phyloP scores from a whole-genome alignment of 805 yeast genomes.

The Ogataea ganodermae region DNA sequence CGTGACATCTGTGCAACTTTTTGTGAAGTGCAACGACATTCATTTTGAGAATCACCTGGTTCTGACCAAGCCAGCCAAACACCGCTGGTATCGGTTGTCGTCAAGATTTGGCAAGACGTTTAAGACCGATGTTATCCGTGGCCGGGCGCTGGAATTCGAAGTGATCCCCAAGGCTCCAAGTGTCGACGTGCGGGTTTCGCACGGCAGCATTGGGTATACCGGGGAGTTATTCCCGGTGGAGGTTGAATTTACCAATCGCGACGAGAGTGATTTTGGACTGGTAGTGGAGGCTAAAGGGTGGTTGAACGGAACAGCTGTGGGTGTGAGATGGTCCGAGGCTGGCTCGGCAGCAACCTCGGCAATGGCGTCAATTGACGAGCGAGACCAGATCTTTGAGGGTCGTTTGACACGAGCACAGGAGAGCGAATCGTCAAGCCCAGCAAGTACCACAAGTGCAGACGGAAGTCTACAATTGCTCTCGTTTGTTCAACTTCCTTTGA shows the following conservation, averaged over 20 bases:
- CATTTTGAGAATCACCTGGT: conserved; percentile 19
- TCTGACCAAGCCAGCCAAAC: conserved; percentile 4
- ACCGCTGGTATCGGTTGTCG: conserved; percentile 23
- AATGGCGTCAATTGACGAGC: no score
- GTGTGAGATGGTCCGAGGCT: conserved; percentile 29
- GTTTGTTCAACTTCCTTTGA: conserved; percentile 26
- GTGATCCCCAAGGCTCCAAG: conserved; percentile 44
- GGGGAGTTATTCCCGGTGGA: conserved; percentile 35
- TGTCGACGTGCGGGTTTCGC: conserved; percentile 28
- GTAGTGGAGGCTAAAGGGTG: conserved; percentile 21
- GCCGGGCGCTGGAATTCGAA: conserved; percentile 25
- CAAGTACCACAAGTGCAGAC: no score
- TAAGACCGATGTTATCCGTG: conserved; percentile 19
- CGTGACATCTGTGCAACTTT: conserved; percentile 22
- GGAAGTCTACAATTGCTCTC: no score
- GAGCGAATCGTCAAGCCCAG: no score
- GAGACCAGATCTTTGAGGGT: no score
- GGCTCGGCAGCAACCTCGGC: no score
- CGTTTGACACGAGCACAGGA: no score
- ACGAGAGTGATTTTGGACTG: conserved; percentile 36
- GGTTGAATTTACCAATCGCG: conserved; percentile 33
- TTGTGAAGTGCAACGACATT: conserved; percentile 15
- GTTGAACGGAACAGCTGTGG: conserved; percentile 14
- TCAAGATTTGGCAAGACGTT: conserved; percentile 15
- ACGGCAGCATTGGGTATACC: conserved; percentile 30